These are phyloP conservation scores for Aureobasidium sp. DNA, from an alignment of 2,329 filamentous ascomycete species.

Conservation along the genomic window DNA sequence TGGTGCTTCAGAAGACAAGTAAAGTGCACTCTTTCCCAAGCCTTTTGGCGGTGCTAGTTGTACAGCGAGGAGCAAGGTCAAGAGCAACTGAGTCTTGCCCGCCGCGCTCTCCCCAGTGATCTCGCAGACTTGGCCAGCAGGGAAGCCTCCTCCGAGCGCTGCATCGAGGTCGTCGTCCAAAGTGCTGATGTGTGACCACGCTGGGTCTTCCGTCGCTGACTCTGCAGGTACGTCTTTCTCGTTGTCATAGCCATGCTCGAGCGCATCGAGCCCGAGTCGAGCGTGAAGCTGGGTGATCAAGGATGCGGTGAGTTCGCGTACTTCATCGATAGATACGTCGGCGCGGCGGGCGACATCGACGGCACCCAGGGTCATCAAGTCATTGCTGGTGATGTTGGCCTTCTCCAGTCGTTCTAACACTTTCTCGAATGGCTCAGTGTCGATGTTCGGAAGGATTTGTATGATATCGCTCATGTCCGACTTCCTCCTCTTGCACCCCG, in stretches of 20 bases:
- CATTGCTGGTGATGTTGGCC: constrained; percentile 67
- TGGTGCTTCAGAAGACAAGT: constrained; percentile 87
- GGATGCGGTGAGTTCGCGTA: constrained; percentile 64
- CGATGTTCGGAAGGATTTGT: constrained; percentile 73
- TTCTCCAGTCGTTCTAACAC: constrained; percentile 75
- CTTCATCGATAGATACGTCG: constrained; percentile 69
- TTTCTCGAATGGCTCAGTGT: constrained; percentile 61
- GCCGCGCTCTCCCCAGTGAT: constrained; percentile 87
- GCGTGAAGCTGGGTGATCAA: constrained; percentile 61
- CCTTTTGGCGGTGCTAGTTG: constrained; percentile 72
- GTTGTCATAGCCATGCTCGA: not conserved
- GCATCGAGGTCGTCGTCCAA: constrained; percentile 67
- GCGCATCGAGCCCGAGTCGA: constrained; percentile 43
- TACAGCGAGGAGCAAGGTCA: constrained; percentile 73
- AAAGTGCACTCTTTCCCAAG: constrained; percentile 68
- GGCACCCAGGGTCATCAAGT: constrained; percentile 77
- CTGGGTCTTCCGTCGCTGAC: constrained; percentile 22
- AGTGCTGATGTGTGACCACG: constrained; percentile 65
- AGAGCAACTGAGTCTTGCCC: constrained; percentile 90
- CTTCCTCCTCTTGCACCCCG: constrained; percentile 44
- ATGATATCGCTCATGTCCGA: constrained; percentile 74
- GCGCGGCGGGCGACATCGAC: constrained; percentile 81
- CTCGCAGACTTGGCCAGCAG: constrained; percentile 75
- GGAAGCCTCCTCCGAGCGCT: constrained; percentile 70
- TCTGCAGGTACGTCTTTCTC: not conserved